Evolutionary conservation across 148 eudicot species (phyloP).

Genomic region (Vaccinium corymbosum): DNA sequence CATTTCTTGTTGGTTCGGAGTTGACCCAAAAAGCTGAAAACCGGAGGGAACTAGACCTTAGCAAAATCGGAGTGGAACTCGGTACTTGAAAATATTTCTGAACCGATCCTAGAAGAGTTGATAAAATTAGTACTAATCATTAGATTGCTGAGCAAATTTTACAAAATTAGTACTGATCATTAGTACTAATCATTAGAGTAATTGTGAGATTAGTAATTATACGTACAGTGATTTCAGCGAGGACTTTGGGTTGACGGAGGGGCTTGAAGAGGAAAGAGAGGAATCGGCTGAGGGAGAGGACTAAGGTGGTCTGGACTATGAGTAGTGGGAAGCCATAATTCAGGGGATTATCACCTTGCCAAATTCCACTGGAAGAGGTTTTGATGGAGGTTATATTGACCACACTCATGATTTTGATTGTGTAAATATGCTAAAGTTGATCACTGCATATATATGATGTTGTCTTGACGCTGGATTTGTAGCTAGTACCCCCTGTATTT

Average conservation of each 20-base stretch:
- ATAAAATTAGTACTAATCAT: too few relatives aligned
- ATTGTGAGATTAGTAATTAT: not conserved
- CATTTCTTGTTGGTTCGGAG: too few relatives aligned
- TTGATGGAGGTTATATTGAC: constrained; percentile 34
- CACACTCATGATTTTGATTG: not conserved
- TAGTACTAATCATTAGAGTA: too few relatives aligned
- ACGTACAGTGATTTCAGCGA: constrained; percentile 41
- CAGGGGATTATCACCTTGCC: constrained; percentile 50
- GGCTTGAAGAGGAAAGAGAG: constrained; percentile 44
- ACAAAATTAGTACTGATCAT: too few relatives aligned
- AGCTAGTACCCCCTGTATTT: not conserved
- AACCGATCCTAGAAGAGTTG: too few relatives aligned
- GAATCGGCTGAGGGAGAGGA: constrained; percentile 34
- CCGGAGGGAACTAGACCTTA: too few relatives aligned
- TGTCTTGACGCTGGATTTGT: not conserved
- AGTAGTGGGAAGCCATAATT: constrained; percentile 41
- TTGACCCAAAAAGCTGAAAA: too few relatives aligned
- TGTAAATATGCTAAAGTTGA: not conserved
- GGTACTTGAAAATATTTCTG: too few relatives aligned
- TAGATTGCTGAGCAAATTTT: too few relatives aligned
- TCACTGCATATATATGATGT: too few relatives aligned
- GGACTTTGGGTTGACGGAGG: constrained; percentile 52
- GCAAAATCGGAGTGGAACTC: too few relatives aligned
- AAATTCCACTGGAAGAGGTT: constrained; percentile 40
- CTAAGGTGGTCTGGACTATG: constrained; percentile 38